A percentile compares a stretch with the other conserved stretches of the same genome.
phyloP scores from a whole-genome alignment of 163 green algal genomes.

The Prototheca wickerhamii region DNA sequence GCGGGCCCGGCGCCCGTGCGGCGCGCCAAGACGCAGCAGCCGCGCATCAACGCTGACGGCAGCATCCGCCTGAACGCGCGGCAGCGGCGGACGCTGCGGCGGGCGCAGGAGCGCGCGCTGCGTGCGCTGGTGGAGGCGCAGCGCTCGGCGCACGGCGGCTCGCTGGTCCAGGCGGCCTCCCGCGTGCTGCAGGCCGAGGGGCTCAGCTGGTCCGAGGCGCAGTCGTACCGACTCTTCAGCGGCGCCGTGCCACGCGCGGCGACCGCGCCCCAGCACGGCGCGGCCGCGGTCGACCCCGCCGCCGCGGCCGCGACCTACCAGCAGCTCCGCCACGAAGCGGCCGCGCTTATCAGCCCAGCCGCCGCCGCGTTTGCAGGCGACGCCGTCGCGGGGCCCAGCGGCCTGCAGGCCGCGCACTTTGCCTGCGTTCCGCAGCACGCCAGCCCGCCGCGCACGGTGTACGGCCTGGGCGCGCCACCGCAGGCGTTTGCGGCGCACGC shows the following conservation, averaged over 20 bases:
- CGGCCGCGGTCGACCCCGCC: too few relatives aligned
- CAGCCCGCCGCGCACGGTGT: too few relatives aligned
- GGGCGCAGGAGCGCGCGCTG: conserved; percentile 26
- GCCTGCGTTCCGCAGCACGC: too few relatives aligned
- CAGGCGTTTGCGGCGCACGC: too few relatives aligned
- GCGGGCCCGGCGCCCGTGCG: neutral
- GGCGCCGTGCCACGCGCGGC: too few relatives aligned
- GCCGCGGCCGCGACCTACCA: neutral
- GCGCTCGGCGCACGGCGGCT: conserved; percentile 7
- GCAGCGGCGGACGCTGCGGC: conserved; percentile 27
- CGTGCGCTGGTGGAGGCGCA: conserved; percentile 19
- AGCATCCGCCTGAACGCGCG: conserved; percentile 25
- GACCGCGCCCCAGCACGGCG: too few relatives aligned
- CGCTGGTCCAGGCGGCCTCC: neutral
- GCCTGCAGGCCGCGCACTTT: too few relatives aligned
- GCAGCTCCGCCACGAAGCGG: neutral
- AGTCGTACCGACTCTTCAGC: too few relatives aligned
- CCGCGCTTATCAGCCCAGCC: too few relatives aligned
- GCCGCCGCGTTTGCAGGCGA: neutral
- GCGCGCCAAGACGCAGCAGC: conserved; percentile 6
- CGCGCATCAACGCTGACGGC: conserved; percentile 12
- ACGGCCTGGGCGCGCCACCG: too few relatives aligned
- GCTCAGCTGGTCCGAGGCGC: too few relatives aligned
- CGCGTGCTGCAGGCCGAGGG: neutral
- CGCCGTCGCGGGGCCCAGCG: too few relatives aligned